Evolutionary conservation across 768 basidiomycete species (phyloP).

Genomic region (Gloeostereum incarnatum): DNA sequence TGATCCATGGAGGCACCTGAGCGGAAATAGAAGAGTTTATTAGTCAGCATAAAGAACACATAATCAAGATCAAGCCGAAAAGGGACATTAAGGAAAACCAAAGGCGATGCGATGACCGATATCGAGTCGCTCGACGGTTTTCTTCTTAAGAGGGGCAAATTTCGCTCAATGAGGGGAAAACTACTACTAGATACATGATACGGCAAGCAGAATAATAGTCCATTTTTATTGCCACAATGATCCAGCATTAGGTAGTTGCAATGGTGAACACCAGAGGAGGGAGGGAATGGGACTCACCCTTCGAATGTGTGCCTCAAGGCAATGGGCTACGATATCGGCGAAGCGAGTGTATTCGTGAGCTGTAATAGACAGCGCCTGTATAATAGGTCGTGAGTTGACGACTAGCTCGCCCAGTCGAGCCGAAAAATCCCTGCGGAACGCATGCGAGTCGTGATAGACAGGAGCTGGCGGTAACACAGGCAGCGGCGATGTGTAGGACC

Average conservation of each 20-base stretch:
- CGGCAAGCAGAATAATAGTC: slow-evolving; percentile 8
- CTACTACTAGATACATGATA: slow-evolving; percentile 36
- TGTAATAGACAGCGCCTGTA: slow-evolving; percentile 85
- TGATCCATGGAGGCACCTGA: slow-evolving; percentile 84
- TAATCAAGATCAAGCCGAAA: slow-evolving; percentile 24
- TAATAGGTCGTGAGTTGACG: slow-evolving; percentile 92
- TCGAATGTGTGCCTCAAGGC: slow-evolving; percentile 77
- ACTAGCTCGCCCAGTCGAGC: slow-evolving; percentile 71
- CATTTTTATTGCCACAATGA: too few relatives aligned
- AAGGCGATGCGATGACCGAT: too few relatives aligned
- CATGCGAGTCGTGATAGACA: slow-evolving; percentile 49
- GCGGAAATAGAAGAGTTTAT: slow-evolving; percentile 33
- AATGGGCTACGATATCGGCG: slow-evolving; percentile 72
- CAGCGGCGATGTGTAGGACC: slow-evolving; percentile 30
- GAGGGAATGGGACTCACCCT: slow-evolving; percentile 78
- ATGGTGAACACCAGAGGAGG: neutral
- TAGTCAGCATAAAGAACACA: slow-evolving; percentile 51
- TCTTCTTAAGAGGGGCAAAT: too few relatives aligned
- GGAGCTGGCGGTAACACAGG: slow-evolving; percentile 10
- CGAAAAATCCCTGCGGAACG: slow-evolving; percentile 74
- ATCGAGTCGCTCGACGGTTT: too few relatives aligned
- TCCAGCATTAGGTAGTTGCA: too few relatives aligned
- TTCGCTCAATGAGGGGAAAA: slow-evolving; percentile 32
- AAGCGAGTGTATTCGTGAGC: slow-evolving; percentile 82
- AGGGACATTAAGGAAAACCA: too few relatives aligned